Evolutionary conservation across 1,284 basidiomycete genomes (phyloP).

Genomic region (Termitomyces sp.): DNA sequence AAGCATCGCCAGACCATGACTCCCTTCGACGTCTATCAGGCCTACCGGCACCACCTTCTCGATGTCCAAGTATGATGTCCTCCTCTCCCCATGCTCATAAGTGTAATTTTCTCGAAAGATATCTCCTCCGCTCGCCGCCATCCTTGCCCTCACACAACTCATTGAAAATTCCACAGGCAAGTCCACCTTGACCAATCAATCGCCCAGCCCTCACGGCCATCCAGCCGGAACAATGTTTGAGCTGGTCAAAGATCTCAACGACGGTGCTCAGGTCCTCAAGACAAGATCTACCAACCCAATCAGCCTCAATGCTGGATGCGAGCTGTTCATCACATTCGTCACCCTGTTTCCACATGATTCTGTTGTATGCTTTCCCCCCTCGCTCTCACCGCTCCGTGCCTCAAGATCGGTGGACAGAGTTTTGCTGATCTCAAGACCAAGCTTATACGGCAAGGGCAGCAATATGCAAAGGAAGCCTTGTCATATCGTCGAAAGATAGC

Average conservation of each 20-base stretch:
- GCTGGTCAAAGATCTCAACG: conserved; percentile 77
- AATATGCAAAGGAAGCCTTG: conserved; percentile 76
- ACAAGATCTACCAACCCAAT: conserved; percentile 71
- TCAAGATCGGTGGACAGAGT: conserved; percentile 38
- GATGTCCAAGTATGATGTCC: conserved; percentile 49
- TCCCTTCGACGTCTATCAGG: conserved; percentile 46
- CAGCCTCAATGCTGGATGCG: conserved; percentile 84
- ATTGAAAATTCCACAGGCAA: conserved; percentile 70
- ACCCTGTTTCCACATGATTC: conserved; percentile 82
- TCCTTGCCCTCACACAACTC: conserved; percentile 75
- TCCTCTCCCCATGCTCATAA: not conserved
- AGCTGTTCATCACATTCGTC: conserved; percentile 86
- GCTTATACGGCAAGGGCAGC: conserved; percentile 72
- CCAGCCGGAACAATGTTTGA: conserved; percentile 87
- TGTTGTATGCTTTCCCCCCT: conserved; percentile 44
- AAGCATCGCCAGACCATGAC: conserved; percentile 7
- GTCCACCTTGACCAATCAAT: conserved; percentile 16
- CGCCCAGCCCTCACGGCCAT: conserved; percentile 9
- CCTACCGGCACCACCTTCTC: conserved; percentile 51
- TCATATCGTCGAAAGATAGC: conserved; percentile 90
- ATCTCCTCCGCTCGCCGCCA: conserved; percentile 84
- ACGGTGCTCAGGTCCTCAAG: conserved; percentile 67
- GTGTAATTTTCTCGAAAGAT: conserved; percentile 39
- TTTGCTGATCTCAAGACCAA: conserved; percentile 81
- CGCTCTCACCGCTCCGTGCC: conserved; percentile 1